Evolutionary conservation across 352 stramenopile genomes (phyloP), one percentile per base, ranked within the genome.

Genomic region (Pythium vanterpoolii): DNA sequence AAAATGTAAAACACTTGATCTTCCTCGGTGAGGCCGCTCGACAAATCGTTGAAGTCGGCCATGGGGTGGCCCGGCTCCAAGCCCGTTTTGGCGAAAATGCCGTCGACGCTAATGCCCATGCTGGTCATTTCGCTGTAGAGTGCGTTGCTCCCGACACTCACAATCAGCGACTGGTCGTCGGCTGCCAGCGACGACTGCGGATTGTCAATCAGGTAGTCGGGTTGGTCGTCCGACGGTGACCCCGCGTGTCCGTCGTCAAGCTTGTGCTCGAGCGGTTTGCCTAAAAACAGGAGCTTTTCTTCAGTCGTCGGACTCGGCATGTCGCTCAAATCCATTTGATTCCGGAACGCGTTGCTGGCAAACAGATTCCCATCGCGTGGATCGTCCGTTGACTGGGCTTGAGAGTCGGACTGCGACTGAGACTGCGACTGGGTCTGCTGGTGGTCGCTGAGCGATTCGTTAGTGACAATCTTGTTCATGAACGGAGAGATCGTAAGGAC

Each of bases 1-100:
- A 91, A 64, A 44, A 91, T 91, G 72, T 89, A 89, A 56, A 86
- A 89, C n/a, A 91, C 82, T 53, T 87, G 71, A 33, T 89, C 82
- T 73, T 91, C 82, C 36, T 82, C 76, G 18, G 45, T 74, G 6
- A 69, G 26, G 8, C 60, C 48, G 39, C 52, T 52, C 7, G 66
- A 48, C 1, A 62, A 53, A 30, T 71, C 68, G 40, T 56, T 48
- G 62, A 89, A 80, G 56, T 81, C 79, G 18, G 66, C 53, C 24
- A 87, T 60, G 2, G 59, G 59, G 44, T 66, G 49, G 34, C 47
- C 53, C 19, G 51, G 51, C 14, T 67, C 60, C 1, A 62, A 36
- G 33, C 49, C 46, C 19, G 68, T 51, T 56, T 88, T 88, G 64
- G 79, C 66, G 36, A 80, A 83, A 43, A 74, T 69, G 5, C 57